Conservation (phyloP, 805 yeast species). For the Schwanniomyces pseudopolymorphus region DNA sequence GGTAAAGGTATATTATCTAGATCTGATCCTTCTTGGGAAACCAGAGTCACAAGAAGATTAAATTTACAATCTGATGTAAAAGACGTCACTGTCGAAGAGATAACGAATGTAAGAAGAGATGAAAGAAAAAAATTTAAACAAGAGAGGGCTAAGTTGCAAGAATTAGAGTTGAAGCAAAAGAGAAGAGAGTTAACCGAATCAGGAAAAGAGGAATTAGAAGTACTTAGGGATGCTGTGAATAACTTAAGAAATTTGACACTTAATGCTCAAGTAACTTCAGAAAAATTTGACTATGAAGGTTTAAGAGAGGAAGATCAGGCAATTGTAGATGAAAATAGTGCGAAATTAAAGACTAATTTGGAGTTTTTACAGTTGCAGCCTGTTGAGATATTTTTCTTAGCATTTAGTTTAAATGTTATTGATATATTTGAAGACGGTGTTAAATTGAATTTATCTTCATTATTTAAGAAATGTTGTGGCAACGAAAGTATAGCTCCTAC, state of each 20-base stretch:
- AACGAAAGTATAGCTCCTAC: conserved; percentile 14
- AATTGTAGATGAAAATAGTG: conserved; percentile 17
- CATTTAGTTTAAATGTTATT: conserved; percentile 54
- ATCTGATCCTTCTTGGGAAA: conserved; percentile 88
- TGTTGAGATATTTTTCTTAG: conserved; percentile 70
- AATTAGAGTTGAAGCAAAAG: conserved; percentile 50
- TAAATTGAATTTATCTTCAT: conserved; percentile 17
- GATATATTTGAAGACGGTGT: conserved; percentile 23
- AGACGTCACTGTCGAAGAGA: conserved; percentile 62
- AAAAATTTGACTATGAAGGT: conserved; percentile 2
- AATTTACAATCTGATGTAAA: conserved; percentile 33
- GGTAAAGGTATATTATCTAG: conserved; percentile 91
- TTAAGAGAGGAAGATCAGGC: conserved; percentile 13
- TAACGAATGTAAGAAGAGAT: conserved; percentile 69
- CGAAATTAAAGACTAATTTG: conserved; percentile 15
- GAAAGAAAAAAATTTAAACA: conserved; percentile 72
- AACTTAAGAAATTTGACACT: conserved; percentile 15
- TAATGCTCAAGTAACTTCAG: background rate
- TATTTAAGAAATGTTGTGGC: conserved; percentile 24
- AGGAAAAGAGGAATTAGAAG: conserved; percentile 19
- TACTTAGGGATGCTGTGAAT: conserved; percentile 14
- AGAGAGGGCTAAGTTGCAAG: conserved; percentile 51
- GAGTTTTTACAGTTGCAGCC: conserved; percentile 71
- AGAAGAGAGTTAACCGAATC: conserved; percentile 22
- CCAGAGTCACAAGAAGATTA: conserved; percentile 59